Conservation (phyloP, 768 basidiomycete species). For the Phaffia australis region DNA sequence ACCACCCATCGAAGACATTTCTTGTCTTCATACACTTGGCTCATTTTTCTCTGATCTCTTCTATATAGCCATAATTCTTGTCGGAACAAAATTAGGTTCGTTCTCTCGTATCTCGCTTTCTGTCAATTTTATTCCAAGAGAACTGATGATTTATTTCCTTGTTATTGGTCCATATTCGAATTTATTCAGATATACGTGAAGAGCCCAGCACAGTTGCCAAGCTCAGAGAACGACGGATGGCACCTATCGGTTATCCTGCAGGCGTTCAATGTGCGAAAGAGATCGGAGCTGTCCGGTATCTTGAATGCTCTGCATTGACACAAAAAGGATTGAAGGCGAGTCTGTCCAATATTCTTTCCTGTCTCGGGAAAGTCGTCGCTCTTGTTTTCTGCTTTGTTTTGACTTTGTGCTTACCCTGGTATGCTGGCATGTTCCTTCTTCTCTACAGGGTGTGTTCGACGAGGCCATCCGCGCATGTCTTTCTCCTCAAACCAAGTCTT, state of each 20-base stretch:
- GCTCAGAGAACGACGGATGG: conserved; percentile 90
- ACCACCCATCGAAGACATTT: neutral
- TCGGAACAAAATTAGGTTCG: conserved; percentile 14
- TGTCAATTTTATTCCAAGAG: neutral
- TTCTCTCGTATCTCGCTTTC: neutral
- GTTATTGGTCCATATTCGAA: conserved; percentile 95
- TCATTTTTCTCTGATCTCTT: neutral
- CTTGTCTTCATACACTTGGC: neutral
- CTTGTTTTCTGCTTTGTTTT: neutral
- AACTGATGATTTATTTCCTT: conserved; percentile 15
- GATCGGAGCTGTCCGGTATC: conserved; percentile 88
- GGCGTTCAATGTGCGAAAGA: conserved; percentile 85
- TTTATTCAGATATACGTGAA: conserved; percentile 93
- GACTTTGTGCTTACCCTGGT: neutral
- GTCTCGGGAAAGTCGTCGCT: neutral
- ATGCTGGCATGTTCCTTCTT: neutral
- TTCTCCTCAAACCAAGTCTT: conserved; percentile 33
- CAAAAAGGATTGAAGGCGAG: conserved; percentile 74
- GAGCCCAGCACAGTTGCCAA: conserved; percentile 87
- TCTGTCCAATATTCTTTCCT: neutral
- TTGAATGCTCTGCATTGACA: conserved; percentile 90
- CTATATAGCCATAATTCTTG: conserved; percentile 14
- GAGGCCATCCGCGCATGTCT: conserved; percentile 92
- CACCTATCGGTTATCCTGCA: conserved; percentile 82
- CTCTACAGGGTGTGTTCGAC: conserved; percentile 78